Evolutionary conservation across 2,329 filamentous ascomycete species (phyloP).

Genomic region (Fusarium buxicola): DNA sequence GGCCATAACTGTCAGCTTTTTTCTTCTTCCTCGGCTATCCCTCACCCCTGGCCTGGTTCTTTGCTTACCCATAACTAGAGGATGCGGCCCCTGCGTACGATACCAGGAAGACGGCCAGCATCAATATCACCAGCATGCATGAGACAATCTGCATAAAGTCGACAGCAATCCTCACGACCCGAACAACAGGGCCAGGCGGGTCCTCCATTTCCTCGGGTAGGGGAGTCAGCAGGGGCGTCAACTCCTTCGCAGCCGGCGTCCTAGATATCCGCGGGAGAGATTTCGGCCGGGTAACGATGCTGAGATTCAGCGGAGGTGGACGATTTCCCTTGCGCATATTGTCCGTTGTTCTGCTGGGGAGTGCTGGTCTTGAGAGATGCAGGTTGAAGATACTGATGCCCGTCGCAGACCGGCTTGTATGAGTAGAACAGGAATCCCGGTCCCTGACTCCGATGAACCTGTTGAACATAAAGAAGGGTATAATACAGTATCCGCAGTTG

Average conservation of each 20-base stretch:
- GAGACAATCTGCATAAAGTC: conserved; percentile 49
- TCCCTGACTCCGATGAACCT: conserved; percentile 28
- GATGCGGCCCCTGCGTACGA: conserved; percentile 41
- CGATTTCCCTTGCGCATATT: conserved; percentile 48
- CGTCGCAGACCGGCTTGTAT: conserved; percentile 29
- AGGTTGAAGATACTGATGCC: conserved; percentile 26
- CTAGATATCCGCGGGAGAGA: conserved; percentile 40
- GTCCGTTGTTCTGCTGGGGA: conserved; percentile 4
- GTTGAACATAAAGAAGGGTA: conserved; percentile 34
- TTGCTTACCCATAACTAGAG: conserved; percentile 38
- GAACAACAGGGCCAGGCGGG: conserved; percentile 37
- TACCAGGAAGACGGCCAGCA: conserved; percentile 49
- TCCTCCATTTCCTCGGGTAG: conserved; percentile 42
- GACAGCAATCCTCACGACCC: conserved; percentile 46
- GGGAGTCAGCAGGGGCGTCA: conserved; percentile 41
- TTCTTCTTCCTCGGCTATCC: neutral
- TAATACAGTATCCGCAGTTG: too few species aligned
- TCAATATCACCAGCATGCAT: conserved; percentile 48
- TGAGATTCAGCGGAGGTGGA: conserved; percentile 50
- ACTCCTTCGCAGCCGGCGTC: conserved; percentile 39
- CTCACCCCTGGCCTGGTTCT: neutral
- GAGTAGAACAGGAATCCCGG: conserved; percentile 27
- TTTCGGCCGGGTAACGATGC: conserved; percentile 42
- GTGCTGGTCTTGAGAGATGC: conserved; percentile 9
- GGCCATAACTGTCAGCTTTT: conserved; percentile 6